Percentiles rank a stretch among this genome's conserved stretches.
Conservation (phyloP, 2,329 filamentous ascomycete species). For the Ophiosphaerella herpotricha region DNA sequence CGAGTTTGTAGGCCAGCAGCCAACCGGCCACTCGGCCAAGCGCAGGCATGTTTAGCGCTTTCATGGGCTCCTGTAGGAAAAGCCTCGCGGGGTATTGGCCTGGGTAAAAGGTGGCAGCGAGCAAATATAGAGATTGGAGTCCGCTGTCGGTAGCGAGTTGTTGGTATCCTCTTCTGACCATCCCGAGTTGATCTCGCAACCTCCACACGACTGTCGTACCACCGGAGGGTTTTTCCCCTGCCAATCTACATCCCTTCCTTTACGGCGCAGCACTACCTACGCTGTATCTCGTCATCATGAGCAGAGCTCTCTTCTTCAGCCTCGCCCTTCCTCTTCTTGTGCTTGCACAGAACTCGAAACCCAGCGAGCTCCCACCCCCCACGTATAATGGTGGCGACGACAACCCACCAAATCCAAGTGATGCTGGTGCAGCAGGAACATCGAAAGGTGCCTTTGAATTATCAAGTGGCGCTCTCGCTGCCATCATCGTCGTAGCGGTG, state of each 20-base stretch:
- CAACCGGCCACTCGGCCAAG: conserved; percentile 28
- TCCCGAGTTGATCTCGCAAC: conserved; percentile 35
- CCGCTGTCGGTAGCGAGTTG: conserved; percentile 32
- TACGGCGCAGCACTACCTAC: conserved; percentile 14
- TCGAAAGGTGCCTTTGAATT: conserved; percentile 65
- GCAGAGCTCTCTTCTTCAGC: conserved; percentile 27
- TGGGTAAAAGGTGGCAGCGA: conserved; percentile 24
- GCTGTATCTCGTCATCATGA: conserved; percentile 27
- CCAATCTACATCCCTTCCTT: conserved; percentile 18
- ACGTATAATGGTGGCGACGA: conserved; percentile 46
- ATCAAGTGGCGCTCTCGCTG: conserved; percentile 71
- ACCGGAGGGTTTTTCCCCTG: conserved; percentile 7
- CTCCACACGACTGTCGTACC: conserved; percentile 37
- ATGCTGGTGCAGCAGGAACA: conserved; percentile 68
- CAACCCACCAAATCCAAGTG: conserved; percentile 40
- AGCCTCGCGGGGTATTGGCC: conserved; percentile 34
- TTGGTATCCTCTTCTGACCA: conserved; percentile 18
- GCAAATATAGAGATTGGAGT: conserved; percentile 44
- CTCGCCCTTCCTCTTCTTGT: conserved; percentile 34
- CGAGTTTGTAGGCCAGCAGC: conserved; percentile 22
- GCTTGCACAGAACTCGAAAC: conserved; percentile 32
- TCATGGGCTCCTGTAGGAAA: conserved; percentile 8
- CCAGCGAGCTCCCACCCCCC: conserved; percentile 28
- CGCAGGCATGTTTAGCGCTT: conserved; percentile 39
- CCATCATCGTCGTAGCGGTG: conserved; percentile 75